phyloP scores from a whole-genome alignment of 345 rosid genomes.

The Boechera divaricarpa region DNA sequence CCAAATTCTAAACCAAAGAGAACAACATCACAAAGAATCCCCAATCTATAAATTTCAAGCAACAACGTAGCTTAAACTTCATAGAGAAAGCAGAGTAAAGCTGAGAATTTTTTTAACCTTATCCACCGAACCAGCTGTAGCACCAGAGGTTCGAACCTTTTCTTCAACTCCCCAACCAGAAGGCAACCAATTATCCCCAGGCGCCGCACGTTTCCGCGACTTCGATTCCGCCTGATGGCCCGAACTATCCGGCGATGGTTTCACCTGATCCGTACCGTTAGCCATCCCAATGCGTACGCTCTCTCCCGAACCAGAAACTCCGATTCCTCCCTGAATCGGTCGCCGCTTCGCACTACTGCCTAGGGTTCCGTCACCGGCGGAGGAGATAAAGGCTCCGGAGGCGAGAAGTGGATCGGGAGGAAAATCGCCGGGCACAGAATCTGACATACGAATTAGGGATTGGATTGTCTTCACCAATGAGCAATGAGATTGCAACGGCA shows the following conservation, averaged over 20 bases:
- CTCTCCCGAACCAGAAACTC: conserved; percentile 7
- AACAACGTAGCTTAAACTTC: not conserved
- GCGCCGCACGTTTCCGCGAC: conserved; percentile 37
- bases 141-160: conserved; percentile 71
- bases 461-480: conserved; percentile 4
- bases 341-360: conserved; percentile 6
- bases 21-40: conserved; percentile 10
- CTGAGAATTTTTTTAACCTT: conserved; percentile 54
- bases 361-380: conserved; percentile 39
- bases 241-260: conserved; percentile 15
- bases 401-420: conserved; percentile 55
- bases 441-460: conserved; percentile 34
- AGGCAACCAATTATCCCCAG: conserved; percentile 61
- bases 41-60: not conserved
- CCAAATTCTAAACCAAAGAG: not conserved
- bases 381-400: conserved; percentile 53
- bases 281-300: not conserved
- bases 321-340: conserved; percentile 5
- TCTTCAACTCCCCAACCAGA: conserved; percentile 81
- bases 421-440: conserved; percentile 28
- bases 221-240: conserved; percentile 24
- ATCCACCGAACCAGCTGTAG: conserved; percentile 72
- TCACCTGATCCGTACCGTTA: conserved; percentile 34
- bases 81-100: not conserved
- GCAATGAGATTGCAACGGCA: conserved; percentile 17